phyloP scores from a whole-genome alignment of 2,329 filamentous ascomycete genomes.

The Ascochyta clinopodiicola region DNA sequence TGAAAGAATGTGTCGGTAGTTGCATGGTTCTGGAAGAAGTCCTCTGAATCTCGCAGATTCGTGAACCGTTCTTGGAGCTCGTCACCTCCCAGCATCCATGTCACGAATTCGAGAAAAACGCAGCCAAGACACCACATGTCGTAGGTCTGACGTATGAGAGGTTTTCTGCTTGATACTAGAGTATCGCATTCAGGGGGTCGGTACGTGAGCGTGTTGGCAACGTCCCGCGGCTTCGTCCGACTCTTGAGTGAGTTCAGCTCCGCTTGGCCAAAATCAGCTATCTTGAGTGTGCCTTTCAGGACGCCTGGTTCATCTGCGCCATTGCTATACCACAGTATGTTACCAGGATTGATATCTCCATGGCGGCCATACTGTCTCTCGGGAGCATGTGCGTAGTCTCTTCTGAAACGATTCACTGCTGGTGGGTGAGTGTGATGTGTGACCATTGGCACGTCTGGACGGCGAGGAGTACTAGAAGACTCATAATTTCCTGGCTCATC shows the following conservation, averaged over 20 bases:
- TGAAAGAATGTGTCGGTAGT: slow-evolving; percentile 12
- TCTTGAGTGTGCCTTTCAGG: slow-evolving; percentile 13
- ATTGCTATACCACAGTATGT: slow-evolving; percentile 26
- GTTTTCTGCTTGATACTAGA: neutral
- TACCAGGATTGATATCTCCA: slow-evolving; percentile 30
- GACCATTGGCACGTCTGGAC: too few relatives aligned
- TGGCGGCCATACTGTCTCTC: slow-evolving; percentile 28
- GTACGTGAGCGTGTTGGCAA: slow-evolving; percentile 11
- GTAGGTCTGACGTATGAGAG: slow-evolving; percentile 16
- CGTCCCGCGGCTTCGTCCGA: neutral
- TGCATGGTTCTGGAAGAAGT: neutral
- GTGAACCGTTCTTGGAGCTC: slow-evolving; percentile 1
- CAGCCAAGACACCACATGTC: slow-evolving; percentile 34
- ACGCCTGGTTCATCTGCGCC: neutral
- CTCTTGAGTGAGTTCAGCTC: slow-evolving; percentile 9
- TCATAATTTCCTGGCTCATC: too few relatives aligned
- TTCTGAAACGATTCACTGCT: too few relatives aligned
- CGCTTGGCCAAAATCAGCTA: slow-evolving; percentile 26
- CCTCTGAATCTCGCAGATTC: neutral
- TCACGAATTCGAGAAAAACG: slow-evolving; percentile 24
- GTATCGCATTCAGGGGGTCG: slow-evolving; percentile 23
- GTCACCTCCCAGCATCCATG: slow-evolving; percentile 21
- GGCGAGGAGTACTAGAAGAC: too few relatives aligned
- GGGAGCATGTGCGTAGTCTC: too few relatives aligned
- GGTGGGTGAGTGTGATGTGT: too few relatives aligned